Conservation (phyloP, 495 filamentous ascomycete species). For the Aspergillus ellipticus region DNA sequence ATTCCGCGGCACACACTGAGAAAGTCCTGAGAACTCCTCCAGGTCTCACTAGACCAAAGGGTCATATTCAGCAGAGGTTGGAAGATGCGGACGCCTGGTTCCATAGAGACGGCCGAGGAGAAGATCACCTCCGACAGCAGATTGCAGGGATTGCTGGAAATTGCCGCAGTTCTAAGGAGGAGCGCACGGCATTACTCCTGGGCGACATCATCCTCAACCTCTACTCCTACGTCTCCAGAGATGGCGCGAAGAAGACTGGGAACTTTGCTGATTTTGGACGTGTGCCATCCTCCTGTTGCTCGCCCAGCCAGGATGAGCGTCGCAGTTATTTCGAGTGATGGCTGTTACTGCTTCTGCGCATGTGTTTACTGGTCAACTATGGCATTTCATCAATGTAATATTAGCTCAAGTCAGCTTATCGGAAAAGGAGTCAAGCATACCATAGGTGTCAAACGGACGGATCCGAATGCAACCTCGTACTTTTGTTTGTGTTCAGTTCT, state of each 20-base stretch:
- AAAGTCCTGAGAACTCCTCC: slow-evolving; percentile 16
- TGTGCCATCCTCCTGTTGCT: background rate
- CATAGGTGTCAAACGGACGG: too few relatives aligned
- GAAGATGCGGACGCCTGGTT: slow-evolving; percentile 27
- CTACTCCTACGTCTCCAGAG: background rate
- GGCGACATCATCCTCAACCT: background rate
- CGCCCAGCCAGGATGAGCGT: background rate
- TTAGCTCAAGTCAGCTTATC: too few relatives aligned
- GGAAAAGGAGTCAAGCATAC: too few relatives aligned
- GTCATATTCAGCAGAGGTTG: background rate
- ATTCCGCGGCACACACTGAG: background rate
- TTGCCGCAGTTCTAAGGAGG: slow-evolving; percentile 1
- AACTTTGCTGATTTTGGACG: background rate
- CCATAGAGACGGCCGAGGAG: slow-evolving; percentile 17
- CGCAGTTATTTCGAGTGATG: background rate
- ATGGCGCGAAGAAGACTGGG: background rate
- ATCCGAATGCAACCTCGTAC: too few relatives aligned
- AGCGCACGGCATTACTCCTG: background rate
- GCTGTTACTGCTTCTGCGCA: too few relatives aligned
- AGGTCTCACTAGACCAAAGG: slow-evolving; percentile 11
- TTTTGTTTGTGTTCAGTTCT: too few relatives aligned
- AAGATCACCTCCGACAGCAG: slow-evolving; percentile 17
- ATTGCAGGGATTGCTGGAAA: slow-evolving; percentile 16
- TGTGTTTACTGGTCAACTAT: too few relatives aligned
- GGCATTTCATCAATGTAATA: too few relatives aligned